Base-by-base conservation (phyloP, 2,329 filamentous ascomycete genomes). In the Coniochaeta sp. region DNA sequence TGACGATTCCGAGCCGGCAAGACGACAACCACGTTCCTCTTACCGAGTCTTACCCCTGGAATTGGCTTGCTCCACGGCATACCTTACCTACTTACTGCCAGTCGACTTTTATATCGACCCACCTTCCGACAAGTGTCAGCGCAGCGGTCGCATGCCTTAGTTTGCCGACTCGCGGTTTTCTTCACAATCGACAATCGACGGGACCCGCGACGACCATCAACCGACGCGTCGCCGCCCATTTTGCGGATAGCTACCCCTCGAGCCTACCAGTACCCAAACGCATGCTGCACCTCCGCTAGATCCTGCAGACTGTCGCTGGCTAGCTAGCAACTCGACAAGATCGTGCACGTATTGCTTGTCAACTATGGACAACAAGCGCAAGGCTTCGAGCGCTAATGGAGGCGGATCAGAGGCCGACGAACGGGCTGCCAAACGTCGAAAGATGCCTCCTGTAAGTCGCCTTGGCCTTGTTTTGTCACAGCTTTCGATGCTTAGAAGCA, bases 361-460 rank as follows among this genome's bases (percentile, higher is more conserved):
- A 64, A 72, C 64, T 55, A 85, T 85, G 82, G 82, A 85, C 65
- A 76, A 75, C 70, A 85, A 85, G 73, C 79, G 82, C 65, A 85
- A 84, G 68, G 79, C 80, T 40, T 72, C 71, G 63, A 70, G 72
- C 65, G 69, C 70, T 58, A 77, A 78, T 63, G 70, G 72, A 61
- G 74, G 75, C 60, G 63, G 70, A 58, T 73, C 73, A 55, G 81
- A 84, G 61, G 72, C 73, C 61, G 81, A 85, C 61, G 81, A 85
- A 66, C 80, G 82, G 68, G 77, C 78, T 60, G 73, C 78, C 7
- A 86, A 86, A 75, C 80, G 47, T 28, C 43, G 80, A 71, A 85
- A 77, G 70, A 22, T 24, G 17, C 31, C 34, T 57, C 54, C 34
- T 57, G 54, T 57, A 57, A 57, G 54, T 57, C 28, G 19, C 16